Evolutionary conservation across 495 filamentous ascomycete genomes (phyloP).

Genomic region (Aspergillus ostianus): DNA sequence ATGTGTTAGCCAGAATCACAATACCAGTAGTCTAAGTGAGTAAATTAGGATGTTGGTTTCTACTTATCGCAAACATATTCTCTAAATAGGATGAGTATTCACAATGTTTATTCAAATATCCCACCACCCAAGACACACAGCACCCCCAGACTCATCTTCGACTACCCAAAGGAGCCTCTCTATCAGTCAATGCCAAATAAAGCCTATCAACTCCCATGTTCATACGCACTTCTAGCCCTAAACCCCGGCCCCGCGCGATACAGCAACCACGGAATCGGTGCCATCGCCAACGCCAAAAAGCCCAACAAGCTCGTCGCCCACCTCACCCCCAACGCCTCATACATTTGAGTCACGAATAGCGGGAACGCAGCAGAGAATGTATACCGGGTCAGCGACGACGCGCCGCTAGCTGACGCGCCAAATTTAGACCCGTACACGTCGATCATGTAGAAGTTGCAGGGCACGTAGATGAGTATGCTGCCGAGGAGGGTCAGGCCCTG

Average conservation of each 20-base stretch:
- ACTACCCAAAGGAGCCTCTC: too few relatives aligned
- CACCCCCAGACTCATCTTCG: too few relatives aligned
- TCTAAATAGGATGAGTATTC: too few relatives aligned
- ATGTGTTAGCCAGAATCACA: too few relatives aligned
- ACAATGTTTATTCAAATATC: too few relatives aligned
- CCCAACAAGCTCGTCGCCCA: constrained; percentile 53
- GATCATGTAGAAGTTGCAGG: constrained; percentile 46
- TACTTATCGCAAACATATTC: too few relatives aligned
- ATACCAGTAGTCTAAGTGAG: too few relatives aligned
- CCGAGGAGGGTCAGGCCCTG: constrained; percentile 13
- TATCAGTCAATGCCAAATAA: too few relatives aligned
- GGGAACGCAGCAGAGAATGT: constrained; percentile 61
- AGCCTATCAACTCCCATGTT: background rate
- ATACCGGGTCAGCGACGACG: constrained; percentile 62
- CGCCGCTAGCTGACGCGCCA: constrained; percentile 59
- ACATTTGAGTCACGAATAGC: constrained; percentile 54
- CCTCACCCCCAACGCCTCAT: constrained; percentile 47
- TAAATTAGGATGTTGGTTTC: too few relatives aligned
- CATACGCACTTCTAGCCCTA: background rate
- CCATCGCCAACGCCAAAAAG: constrained; percentile 36
- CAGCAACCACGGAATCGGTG: constrained; percentile 39
- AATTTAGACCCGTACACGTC: constrained; percentile 57
- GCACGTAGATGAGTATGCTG: constrained; percentile 18
- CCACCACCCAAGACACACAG: too few relatives aligned
- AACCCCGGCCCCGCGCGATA: constrained; percentile 13